Conservation (phyloP, 163 green algal genomes). For the Prototheca wickerhamii region DNA sequence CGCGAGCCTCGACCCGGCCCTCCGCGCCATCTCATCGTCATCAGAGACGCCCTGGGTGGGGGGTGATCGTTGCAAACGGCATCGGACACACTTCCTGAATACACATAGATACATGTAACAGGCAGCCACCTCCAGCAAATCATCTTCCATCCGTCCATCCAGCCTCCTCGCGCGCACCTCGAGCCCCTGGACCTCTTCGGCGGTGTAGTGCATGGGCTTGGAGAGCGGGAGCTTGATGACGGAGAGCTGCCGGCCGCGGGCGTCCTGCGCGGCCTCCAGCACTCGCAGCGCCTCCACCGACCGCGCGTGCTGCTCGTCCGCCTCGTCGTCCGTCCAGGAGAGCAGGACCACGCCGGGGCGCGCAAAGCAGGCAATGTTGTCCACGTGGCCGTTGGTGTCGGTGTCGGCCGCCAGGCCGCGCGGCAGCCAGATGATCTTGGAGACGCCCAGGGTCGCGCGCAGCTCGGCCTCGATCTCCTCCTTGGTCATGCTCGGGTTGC, state of each 20-base stretch:
- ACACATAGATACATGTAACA: too few relatives aligned
- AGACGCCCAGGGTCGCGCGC: conserved; percentile 42
- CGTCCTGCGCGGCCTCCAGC: conserved; percentile 42
- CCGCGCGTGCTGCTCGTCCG: conserved; percentile 45
- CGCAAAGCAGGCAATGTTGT: conserved; percentile 77
- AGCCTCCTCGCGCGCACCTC: too few relatives aligned
- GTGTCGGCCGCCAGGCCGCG: conserved; percentile 17
- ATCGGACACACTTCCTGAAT: too few relatives aligned
- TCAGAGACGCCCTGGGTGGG: too few relatives aligned
- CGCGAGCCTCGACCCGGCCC: conserved; percentile 34
- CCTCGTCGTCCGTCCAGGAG: conserved; percentile 62
- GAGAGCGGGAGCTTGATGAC: conserved; percentile 62
- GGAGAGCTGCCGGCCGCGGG: conserved; percentile 48
- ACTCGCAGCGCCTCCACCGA: conserved; percentile 39
- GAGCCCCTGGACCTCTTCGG: conserved; percentile 5
- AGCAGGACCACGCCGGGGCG: conserved; percentile 57
- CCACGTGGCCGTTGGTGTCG: conserved; percentile 71
- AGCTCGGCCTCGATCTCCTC: conserved; percentile 59
- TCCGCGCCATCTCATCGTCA: conserved; percentile 10
- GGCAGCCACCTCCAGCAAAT: too few relatives aligned
- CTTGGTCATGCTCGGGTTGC: conserved; percentile 59
- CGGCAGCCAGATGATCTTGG: conserved; percentile 52
- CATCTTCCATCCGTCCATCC: too few relatives aligned
- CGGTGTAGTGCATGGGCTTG: conserved; percentile 7
- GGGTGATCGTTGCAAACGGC: too few relatives aligned